These are phyloP conservation scores for Alternaria metachromatica DNA, from an alignment of 2,329 filamentous ascomycete genomes.

Conservation along the genomic window DNA sequence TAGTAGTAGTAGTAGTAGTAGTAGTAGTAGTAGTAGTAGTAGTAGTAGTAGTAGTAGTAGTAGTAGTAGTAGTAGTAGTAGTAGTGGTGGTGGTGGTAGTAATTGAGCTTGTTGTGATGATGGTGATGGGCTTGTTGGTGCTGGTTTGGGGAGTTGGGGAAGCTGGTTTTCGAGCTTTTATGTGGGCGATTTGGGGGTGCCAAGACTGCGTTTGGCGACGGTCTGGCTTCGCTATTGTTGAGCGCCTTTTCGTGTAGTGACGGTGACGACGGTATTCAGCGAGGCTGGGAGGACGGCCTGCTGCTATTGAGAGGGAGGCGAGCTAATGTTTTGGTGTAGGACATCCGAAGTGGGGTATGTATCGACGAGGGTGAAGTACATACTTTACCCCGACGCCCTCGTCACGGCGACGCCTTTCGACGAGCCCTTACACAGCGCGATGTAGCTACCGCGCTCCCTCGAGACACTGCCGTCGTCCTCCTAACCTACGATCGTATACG, in stretches of 20 bases:
- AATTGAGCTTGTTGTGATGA: not conserved
- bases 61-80: too few relatives aligned
- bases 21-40: too few relatives aligned
- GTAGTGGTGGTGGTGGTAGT: not conserved
- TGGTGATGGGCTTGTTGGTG: not conserved
- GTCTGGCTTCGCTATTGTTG: not conserved
- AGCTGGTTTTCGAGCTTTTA: not conserved
- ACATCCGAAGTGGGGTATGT: not conserved
- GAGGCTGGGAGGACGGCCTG: not conserved
- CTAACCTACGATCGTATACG: not conserved
- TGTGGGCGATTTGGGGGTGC: not conserved
- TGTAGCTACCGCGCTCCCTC: not conserved
- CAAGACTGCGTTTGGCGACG: not conserved
- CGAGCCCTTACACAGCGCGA: not conserved
- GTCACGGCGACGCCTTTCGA: not conserved
- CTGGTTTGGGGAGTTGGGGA: not conserved
- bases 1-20: too few relatives aligned
- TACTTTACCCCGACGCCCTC: not conserved
- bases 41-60: too few relatives aligned
- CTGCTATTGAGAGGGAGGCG: not conserved
- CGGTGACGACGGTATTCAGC: not conserved
- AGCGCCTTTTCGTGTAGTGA: not conserved
- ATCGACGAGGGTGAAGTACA: not conserved
- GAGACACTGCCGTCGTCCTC: not conserved
- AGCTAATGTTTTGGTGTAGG: not conserved